A percentile compares a stretch with the other conserved stretches of the same genome.
Conservation (phyloP, 2,329 filamentous ascomycete genomes). For the Neocucurbitaria cava region DNA sequence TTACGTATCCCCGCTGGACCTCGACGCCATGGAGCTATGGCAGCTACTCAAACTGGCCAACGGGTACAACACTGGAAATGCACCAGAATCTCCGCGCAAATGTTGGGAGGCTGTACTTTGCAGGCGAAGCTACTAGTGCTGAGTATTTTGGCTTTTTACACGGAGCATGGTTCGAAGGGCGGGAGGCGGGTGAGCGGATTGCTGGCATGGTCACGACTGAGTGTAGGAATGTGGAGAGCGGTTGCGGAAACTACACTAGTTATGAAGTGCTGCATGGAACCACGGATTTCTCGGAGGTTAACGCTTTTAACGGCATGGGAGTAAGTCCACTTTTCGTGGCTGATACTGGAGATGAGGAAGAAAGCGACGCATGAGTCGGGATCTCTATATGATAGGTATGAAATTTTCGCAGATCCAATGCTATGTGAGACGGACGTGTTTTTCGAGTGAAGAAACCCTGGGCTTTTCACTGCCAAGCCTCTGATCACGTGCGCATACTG, state of each 20-base stretch:
- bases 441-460: too few relatives aligned
- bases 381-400: too few relatives aligned
- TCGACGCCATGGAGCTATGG: conserved; percentile 61
- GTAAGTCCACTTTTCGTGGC: conserved; percentile 35
- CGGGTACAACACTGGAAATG: conserved; percentile 67
- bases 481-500: too few relatives aligned
- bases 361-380: background rate
- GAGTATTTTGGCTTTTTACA: conserved; percentile 73
- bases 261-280: conserved; percentile 44
- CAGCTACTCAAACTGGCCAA: conserved; percentile 73
- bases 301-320: conserved; percentile 39
- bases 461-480: too few relatives aligned
- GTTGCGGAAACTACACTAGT: conserved; percentile 34
- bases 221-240: conserved; percentile 31
- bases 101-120: conserved; percentile 67
- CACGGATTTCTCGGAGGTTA: conserved; percentile 35
- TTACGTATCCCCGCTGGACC: conserved; percentile 68
- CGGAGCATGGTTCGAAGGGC: conserved; percentile 46
- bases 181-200: conserved; percentile 41
- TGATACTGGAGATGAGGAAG: background rate
- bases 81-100: conserved; percentile 75
- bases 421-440: too few relatives aligned
- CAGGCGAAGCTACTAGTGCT: conserved; percentile 68
- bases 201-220: conserved; percentile 34
- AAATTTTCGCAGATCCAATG: too few relatives aligned